Base-by-base conservation (phyloP, 306 rosid species). In the Parietaria judaica region DNA sequence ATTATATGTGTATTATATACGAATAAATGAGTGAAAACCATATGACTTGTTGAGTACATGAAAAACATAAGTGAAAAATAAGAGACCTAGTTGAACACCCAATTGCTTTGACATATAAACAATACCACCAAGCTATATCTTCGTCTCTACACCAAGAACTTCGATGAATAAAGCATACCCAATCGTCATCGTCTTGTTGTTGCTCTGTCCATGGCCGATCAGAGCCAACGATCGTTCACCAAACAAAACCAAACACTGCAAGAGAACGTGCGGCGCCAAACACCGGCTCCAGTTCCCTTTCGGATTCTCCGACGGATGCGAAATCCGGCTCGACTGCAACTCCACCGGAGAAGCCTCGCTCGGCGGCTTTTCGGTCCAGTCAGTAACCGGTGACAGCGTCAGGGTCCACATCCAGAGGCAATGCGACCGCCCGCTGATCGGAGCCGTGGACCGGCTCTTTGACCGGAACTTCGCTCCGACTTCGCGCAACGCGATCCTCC, bases 231-330 rank as follows among this genome's bases (percentile, higher is more conserved):
- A 12, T 10, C 6, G 1, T 1, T 60, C 64, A 44, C 45, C 64
- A 54, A 17, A 74, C 4, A 61, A 63, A 23, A 8, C 58, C 48
- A 8, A 41, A 6, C 84, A 89, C 67, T 92, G 96, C 69, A 43
- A 56, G 8, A 81, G 68, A 44, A 49, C 90, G 71, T 92, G 99
- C 66, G 74, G 70, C 51, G 14, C 79, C 59, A 1, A 41, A 34
- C 43, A 46, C 43, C 54, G 35, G 34, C 36, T 74, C 39, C 75
- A 58, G 6, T 79, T 78, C 72, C 96, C 96, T 0, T 80, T 92
- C 15, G 99, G 99, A 6, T 88, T 86, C 83, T 88, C 96, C 47
- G 61, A 77, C 75, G 90, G 72, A 58, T 92, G 96, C 64, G 13
- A 17, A 65, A 82, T 92, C 77, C 87, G 63, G 31, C 80, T 92